Base-by-base conservation (phyloP, 2,329 filamentous ascomycete species). In the Rhynchosporium graminicola region DNA sequence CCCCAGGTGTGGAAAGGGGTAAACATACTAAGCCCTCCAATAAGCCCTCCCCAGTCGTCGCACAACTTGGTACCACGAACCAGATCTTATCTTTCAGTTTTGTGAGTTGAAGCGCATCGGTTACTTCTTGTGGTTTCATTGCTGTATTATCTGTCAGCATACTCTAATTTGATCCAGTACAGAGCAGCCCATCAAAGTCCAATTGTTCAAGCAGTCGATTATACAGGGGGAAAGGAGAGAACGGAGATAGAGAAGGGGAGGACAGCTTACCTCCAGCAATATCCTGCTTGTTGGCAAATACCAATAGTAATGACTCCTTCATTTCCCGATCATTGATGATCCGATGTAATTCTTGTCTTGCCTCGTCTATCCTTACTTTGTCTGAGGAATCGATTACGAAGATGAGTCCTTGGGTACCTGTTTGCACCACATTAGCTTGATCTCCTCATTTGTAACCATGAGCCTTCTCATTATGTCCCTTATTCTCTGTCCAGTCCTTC, bases 281-380 rank as follows among this genome's bases (percentile, higher is more conserved):
- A 86, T 99, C 95, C 80, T 98, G 95, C 86, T 99, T 99, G 83
- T 99, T 99, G 74, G 95, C 95, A 77, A 99, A 98, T 47, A 99
- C 94, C 65, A 98, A 80, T 71, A 99, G 81, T 71, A 98, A 82
- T 65, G 92, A 93, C 75, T 98, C 94, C 80, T 95, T 93, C 87
- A 98, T 94, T 83, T 99, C 95, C 68, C 94, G 88, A 77, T 98
- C 95, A 78, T 96, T 95, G 80, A 98, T 92, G 79, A 98, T 98
- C 75, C 94, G 90, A 80, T 97, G 92, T 69, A 99, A 83, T 78
- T 99, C 95, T 76, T 92, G 90, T 72, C 89, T 86, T 61, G 95
- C 95, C 80, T 98, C 95, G 62, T 95, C 91, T 77, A 99, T 92
- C 76, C 95, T 90, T 71, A 86, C 87, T 68, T 88, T 90, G 78